Evolutionary conservation across 2,329 filamentous ascomycete species (phyloP).

Genomic region (Pseudopyrenochaeta lycopersici): DNA sequence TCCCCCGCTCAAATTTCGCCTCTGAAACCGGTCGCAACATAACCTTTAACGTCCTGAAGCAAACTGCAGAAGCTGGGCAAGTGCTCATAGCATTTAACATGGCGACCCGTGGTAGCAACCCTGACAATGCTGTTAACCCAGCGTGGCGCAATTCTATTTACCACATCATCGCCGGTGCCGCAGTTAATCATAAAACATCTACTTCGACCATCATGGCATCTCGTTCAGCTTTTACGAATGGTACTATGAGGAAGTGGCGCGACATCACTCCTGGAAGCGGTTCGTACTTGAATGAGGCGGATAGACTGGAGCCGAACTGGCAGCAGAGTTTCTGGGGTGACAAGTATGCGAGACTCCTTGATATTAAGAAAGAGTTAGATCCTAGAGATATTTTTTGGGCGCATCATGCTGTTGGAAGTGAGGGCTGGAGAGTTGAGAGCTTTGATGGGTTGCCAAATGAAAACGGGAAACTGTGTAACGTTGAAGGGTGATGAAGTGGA

Average conservation of each 20-base stretch:
- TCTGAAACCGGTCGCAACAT: slow-evolving; percentile 30
- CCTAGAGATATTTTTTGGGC: slow-evolving; percentile 27
- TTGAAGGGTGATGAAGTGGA: not conserved
- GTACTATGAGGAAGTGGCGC: slow-evolving; percentile 35
- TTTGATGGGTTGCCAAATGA: slow-evolving; percentile 32
- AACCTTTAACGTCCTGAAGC: slow-evolving; percentile 34
- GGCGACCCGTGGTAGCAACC: slow-evolving; percentile 24
- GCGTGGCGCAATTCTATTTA: slow-evolving; percentile 35
- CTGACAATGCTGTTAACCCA: slow-evolving; percentile 36
- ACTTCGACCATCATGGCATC: slow-evolving; percentile 16
- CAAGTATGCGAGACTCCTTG: slow-evolving; percentile 16
- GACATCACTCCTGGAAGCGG: slow-evolving; percentile 34
- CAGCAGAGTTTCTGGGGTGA: slow-evolving; percentile 22
- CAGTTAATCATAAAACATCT: slow-evolving; percentile 6
- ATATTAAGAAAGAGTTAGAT: slow-evolving; percentile 22
- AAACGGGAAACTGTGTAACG: slow-evolving; percentile 33
- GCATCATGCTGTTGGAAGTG: slow-evolving; percentile 32
- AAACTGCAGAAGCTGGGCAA: slow-evolving; percentile 33
- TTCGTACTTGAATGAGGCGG: slow-evolving; percentile 32
- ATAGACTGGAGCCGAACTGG: slow-evolving; percentile 22
- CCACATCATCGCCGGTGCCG: slow-evolving; percentile 27
- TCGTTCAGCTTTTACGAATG: slow-evolving; percentile 25
- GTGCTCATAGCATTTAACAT: slow-evolving; percentile 28
- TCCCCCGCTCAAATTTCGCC: slow-evolving; percentile 38
- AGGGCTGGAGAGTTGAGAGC: slow-evolving; percentile 31